Percentiles rank a stretch among this genome's conserved stretches.
These are phyloP conservation scores for Petasospora rhodanensis DNA, from an alignment of 1,139 yeast genomes.

Conservation along the genomic window DNA sequence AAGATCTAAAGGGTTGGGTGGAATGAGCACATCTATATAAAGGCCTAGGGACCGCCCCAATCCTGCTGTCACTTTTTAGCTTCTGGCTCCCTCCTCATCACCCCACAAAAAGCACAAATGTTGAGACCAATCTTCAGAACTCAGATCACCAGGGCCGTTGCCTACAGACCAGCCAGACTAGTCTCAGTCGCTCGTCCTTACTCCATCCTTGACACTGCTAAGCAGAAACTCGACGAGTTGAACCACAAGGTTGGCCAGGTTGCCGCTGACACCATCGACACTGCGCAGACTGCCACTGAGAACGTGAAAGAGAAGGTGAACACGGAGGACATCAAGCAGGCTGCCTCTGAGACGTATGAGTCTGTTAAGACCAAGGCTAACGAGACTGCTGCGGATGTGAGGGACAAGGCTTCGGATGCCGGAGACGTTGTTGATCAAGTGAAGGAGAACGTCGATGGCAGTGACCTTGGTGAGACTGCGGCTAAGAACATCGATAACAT, in stretches of 20 bases:
- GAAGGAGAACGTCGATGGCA: background rate
- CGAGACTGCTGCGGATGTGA: background rate
- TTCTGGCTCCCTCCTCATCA: too few species aligned
- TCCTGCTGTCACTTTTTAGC: too few species aligned
- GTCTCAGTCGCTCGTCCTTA: slow-evolving; percentile 6
- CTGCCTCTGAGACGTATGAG: slow-evolving; percentile 36
- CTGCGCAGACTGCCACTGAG: slow-evolving; percentile 24
- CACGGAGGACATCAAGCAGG: slow-evolving; percentile 5
- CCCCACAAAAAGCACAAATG: too few species aligned
- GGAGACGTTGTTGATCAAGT: slow-evolving; percentile 1
- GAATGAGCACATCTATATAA: too few species aligned
- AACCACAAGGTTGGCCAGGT: slow-evolving; percentile 29
- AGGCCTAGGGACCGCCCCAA: too few species aligned
- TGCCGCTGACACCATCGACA: slow-evolving; percentile 27
- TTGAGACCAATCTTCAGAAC: slow-evolving; percentile 1
- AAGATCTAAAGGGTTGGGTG: too few species aligned
- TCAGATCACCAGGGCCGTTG: background rate
- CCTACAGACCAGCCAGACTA: background rate
- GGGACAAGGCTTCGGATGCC: background rate
- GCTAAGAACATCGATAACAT: background rate
- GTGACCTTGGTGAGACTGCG: background rate
- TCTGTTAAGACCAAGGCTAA: slow-evolving; percentile 96
- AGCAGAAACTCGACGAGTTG: slow-evolving; percentile 25
- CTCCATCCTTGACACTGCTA: slow-evolving; percentile 27
- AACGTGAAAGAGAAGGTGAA: slow-evolving; percentile 13